Evolutionary conservation across 192 early-diverging fungal species (phyloP).

Genomic region (Radiomyces spectabilis): DNA sequence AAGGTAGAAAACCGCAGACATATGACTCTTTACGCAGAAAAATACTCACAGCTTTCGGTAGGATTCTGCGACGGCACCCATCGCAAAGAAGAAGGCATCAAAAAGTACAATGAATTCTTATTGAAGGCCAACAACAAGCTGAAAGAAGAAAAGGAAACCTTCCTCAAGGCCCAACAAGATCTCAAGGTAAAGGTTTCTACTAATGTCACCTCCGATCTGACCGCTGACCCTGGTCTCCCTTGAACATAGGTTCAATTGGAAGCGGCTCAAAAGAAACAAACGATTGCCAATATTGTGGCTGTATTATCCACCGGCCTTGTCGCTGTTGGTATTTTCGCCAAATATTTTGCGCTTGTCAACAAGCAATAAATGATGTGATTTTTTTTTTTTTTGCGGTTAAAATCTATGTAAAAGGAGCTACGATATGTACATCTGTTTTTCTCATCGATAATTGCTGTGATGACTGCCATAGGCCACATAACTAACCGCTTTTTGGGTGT

Average conservation of each 20-base stretch:
- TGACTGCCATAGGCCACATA: constrained; percentile 14
- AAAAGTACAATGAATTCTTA: constrained; percentile 12
- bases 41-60: too few relatives aligned
- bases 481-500: neutral
- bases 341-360: neutral
- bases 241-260: too few relatives aligned
- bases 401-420: neutral
- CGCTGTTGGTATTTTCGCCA: constrained; percentile 1
- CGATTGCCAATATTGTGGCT: constrained; percentile 9
- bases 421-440: too few relatives aligned
- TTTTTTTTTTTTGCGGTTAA: neutral
- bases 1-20: neutral
- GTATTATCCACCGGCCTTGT: constrained; percentile 4
- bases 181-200: neutral
- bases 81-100: constrained; percentile 14
- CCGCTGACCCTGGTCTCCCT: too few relatives aligned
- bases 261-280: constrained; percentile 9
- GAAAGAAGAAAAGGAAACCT: neutral
- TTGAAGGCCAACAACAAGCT: constrained; percentile 10
- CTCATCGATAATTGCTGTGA: too few relatives aligned
- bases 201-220: too few relatives aligned
- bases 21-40: too few relatives aligned
- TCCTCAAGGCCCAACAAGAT: neutral
- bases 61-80: constrained; percentile 13
- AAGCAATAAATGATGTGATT: neutral